phyloP scores from a whole-genome alignment of 2,329 filamentous ascomycete genomes.

The Beauveria pseudobassiana region DNA sequence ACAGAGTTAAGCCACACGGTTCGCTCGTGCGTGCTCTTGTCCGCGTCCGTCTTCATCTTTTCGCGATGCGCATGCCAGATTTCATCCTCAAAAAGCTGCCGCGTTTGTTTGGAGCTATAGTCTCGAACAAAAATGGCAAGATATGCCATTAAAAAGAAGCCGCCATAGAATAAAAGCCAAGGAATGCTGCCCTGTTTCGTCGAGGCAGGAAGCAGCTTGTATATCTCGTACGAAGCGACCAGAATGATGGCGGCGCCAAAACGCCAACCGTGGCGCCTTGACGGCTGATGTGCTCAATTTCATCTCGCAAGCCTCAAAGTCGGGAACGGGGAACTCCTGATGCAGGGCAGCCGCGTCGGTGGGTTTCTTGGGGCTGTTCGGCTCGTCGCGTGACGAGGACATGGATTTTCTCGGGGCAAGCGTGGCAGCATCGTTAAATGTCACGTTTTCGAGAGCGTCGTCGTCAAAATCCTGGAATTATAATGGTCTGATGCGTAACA shows the following conservation, averaged over 20 bases:
- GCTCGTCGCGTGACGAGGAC: neutral
- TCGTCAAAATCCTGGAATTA: constrained; percentile 62
- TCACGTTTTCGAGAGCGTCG: constrained; percentile 42
- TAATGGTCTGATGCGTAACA: constrained; percentile 61
- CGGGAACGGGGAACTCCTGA: constrained; percentile 40
- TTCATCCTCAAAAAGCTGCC: constrained; percentile 59
- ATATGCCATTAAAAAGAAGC: neutral
- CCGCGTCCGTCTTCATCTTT: constrained; percentile 36
- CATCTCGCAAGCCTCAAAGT: constrained; percentile 34
- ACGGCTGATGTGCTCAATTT: constrained; percentile 25
- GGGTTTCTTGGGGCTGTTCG: constrained; percentile 12
- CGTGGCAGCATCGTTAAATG: constrained; percentile 19
- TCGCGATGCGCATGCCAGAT: constrained; percentile 58
- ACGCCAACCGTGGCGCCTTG: constrained; percentile 29
- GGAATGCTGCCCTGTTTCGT: constrained; percentile 1
- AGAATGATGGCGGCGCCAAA: constrained; percentile 26
- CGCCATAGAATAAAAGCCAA: constrained; percentile 7
- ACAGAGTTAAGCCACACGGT: constrained; percentile 68
- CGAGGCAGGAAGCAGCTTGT: constrained; percentile 15
- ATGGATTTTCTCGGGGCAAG: constrained; percentile 2
- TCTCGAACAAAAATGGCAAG: constrained; percentile 39
- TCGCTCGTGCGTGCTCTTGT: constrained; percentile 48
- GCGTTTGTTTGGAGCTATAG: constrained; percentile 56
- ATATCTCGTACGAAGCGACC: constrained; percentile 19
- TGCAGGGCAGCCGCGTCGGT: constrained; percentile 35